Conservation (phyloP, 805 yeast species). For the Candida ficus region DNA sequence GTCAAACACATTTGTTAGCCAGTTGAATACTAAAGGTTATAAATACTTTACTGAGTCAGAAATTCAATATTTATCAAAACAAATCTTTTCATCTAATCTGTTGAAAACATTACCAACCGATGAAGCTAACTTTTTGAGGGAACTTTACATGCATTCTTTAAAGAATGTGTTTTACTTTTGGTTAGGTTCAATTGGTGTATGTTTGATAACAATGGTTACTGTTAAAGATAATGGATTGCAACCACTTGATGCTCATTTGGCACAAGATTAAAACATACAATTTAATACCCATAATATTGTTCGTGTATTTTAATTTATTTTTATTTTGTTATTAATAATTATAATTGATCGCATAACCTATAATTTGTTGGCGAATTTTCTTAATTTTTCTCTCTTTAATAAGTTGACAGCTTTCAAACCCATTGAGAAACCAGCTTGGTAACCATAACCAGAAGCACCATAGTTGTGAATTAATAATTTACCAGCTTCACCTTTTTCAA, state of each 20-base stretch:
- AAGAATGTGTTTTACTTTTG: constrained; percentile 4
- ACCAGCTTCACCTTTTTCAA: constrained; percentile 38
- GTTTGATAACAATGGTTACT: background rate
- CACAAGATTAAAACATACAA: no score
- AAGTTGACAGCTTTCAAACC: constrained; percentile 40
- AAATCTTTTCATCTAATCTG: background rate
- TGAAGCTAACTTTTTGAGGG: background rate
- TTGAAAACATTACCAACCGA: background rate
- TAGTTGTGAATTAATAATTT: constrained; percentile 58
- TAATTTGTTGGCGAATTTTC: constrained; percentile 9
- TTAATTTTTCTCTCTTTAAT: constrained; percentile 10
- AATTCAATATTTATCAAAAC: background rate
- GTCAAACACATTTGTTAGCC: background rate
- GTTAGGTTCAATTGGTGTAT: background rate
- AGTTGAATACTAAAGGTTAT: background rate
- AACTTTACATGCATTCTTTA: constrained; percentile 2
- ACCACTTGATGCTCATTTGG: constrained; percentile 2
- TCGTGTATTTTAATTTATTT: no score
- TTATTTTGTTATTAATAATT: no score
- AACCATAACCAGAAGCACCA: constrained; percentile 66
- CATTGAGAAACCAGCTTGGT: constrained; percentile 64
- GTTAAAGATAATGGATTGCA: constrained; percentile 4
- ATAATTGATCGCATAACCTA: no score
- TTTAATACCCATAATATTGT: no score
- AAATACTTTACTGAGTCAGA: background rate